Evolutionary conservation across 116 monocot species (phyloP).

Genomic region (Trichopus zeylanicus): DNA sequence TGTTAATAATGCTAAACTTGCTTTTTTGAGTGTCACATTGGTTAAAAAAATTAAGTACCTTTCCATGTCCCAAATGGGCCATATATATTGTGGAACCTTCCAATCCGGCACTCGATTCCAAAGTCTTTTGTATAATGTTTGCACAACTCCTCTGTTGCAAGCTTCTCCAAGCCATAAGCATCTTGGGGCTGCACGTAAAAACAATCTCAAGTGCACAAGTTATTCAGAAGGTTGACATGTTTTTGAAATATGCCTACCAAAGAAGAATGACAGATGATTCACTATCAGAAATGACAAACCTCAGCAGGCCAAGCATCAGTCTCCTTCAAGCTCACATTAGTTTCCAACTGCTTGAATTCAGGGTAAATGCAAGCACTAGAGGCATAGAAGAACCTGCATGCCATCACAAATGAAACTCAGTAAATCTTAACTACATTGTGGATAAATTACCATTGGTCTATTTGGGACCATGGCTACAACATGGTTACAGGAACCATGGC

Average conservation of each 20-base stretch:
- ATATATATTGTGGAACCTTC: slow-evolving; percentile 95
- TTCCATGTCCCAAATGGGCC: slow-evolving; percentile 99
- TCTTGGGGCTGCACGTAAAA: slow-evolving; percentile 77
- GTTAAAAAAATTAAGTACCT: slow-evolving; percentile 25
- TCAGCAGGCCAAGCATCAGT: slow-evolving; percentile 99
- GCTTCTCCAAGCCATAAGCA: slow-evolving; percentile 98
- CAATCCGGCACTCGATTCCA: slow-evolving; percentile 87
- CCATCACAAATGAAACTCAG: neutral
- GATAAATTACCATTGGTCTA: too few relatives aligned
- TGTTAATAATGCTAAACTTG: neutral
- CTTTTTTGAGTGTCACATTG: slow-evolving; percentile 11
- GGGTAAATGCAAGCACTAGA: slow-evolving; percentile 99
- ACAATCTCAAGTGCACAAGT: neutral
- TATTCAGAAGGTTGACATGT: too few relatives aligned
- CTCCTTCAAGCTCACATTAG: slow-evolving; percentile 93
- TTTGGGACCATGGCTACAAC: too few relatives aligned
- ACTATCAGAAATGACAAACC: slow-evolving; percentile 31
- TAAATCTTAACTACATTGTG: neutral
- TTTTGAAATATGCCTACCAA: neutral
- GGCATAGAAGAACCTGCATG: slow-evolving; percentile 96
- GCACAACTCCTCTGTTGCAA: slow-evolving; percentile 89
- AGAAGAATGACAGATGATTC: neutral
- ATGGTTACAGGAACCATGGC: too few relatives aligned
- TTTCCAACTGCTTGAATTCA: slow-evolving; percentile 93
- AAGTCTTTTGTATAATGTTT: slow-evolving; percentile 97